A percentile compares a stretch with the other conserved stretches of the same genome.
These are phyloP conservation scores for Ceratocystis lukuohia DNA, from an alignment of 2,329 filamentous ascomycete species.

Conservation along the genomic window DNA sequence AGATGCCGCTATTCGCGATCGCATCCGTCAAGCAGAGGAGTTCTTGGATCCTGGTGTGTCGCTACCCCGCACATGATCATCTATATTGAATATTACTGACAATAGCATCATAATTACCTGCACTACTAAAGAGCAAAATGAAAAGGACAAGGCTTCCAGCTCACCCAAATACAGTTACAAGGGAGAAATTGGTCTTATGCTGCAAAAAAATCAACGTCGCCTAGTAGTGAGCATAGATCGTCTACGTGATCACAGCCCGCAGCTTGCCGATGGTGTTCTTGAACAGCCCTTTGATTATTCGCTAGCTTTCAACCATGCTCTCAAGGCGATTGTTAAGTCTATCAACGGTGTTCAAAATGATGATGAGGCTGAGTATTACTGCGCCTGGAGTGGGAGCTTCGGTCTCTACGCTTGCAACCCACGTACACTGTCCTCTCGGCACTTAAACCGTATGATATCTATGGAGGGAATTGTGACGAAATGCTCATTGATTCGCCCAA, in stretches of 20 bases:
- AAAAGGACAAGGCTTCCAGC: background rate
- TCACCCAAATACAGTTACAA: slow-evolving; percentile 52
- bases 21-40: slow-evolving; percentile 75
- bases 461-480: slow-evolving; percentile 95
- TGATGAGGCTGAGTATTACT: slow-evolving; percentile 80
- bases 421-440: slow-evolving; percentile 72
- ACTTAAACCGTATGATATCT: slow-evolving; percentile 93
- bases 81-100: background rate
- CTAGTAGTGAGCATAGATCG: slow-evolving; percentile 73
- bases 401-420: slow-evolving; percentile 92
- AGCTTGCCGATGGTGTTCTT: slow-evolving; percentile 67
- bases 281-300: slow-evolving; percentile 78
- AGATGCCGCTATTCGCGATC: slow-evolving; percentile 73
- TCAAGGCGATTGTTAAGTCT: slow-evolving; percentile 77
- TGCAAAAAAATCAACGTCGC: slow-evolving; percentile 52
- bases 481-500: slow-evolving; percentile 87
- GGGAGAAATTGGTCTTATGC: slow-evolving; percentile 71
- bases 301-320: slow-evolving; percentile 75
- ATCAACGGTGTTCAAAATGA: slow-evolving; percentile 63
- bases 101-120: background rate
- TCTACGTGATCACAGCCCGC: slow-evolving; percentile 72
- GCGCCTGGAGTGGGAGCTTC: slow-evolving; percentile 92
- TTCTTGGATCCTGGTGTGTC: slow-evolving; percentile 79
- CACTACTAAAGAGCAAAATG: background rate
- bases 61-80: slow-evolving; percentile 8